Evolutionary conservation across 2,329 filamentous ascomycete species (phyloP), one percentile per base, ranked within the genome.

Genomic region (Didymosphaeria variabile): DNA sequence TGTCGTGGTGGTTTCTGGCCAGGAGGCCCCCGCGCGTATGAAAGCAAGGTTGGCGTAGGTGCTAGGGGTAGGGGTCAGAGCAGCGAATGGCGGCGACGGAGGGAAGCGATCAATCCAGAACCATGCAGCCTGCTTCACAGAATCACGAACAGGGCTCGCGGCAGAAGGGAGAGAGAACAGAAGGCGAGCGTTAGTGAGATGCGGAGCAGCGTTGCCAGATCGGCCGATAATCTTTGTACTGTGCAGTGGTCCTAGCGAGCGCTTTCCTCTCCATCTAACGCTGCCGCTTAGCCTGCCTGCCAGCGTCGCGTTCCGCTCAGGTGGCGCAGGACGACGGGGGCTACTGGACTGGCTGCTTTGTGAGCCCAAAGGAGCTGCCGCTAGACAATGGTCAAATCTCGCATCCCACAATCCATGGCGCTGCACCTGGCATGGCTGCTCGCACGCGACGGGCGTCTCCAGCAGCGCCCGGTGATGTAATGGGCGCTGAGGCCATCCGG

Each of bases 11-110:
- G 45, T 42, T 34, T 46, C 29, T 36, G n/a, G 53, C 55, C 21
- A 44, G 54, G 59, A 58, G 55, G 55, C 44, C 61, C 58, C 59
- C 58, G 61, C 58, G 58, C 29, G 29, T 58, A 17, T 34, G 34
- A 44, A 55, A 42, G 58, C 40, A 32, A 55, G 52, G 53, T 53
- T 60, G 52, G 57, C 55, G 36, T 36, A 10, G 17, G 42, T 49
- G 40, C 53, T 56, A 40, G 42, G 31, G 42, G 13, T 52, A 52
- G 31, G 50, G 51, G 21, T 40, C 17, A 2, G 17, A 40, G 21
- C n/a, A 31, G 44, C 52, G 52, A 46, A 49, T 57, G n/a, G 54
- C 54, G 54, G 44, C 54, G 44, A 57, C 32, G 57, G 44, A 52
- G 44, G 23, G 32, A 52, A 31, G 31, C 36, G 49, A 49, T 56